Evolutionary conservation across 805 yeast species (phyloP).

Genomic region (Wickerhamiella occidentalis): DNA sequence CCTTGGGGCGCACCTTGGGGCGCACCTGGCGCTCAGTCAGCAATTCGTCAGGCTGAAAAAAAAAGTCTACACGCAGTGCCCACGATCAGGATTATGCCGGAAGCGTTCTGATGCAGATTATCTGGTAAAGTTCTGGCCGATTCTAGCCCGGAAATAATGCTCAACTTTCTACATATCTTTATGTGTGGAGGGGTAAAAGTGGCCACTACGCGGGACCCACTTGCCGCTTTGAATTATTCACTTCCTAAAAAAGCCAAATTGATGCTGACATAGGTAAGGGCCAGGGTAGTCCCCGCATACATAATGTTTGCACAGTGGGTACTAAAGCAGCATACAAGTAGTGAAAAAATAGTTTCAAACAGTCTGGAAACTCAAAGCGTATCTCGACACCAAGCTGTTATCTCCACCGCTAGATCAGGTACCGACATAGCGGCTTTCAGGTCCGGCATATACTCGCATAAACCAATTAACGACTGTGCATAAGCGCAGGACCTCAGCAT

Average conservation of each 20-base stretch:
- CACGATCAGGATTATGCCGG: background rate
- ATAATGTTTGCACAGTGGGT: no score
- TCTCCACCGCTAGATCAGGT: background rate
- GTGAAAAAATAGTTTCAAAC: no score
- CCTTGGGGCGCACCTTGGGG: background rate
- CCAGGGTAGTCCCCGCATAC: background rate
- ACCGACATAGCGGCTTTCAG: background rate
- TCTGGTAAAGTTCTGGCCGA: background rate
- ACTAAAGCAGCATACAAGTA: no score
- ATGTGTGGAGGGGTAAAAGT: background rate
- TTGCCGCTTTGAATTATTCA: background rate
- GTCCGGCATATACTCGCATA: background rate
- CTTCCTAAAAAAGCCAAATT: background rate
- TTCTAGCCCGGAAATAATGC: background rate
- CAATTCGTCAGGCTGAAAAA: background rate
- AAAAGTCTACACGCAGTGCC: background rate
- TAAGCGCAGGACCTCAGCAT: background rate
- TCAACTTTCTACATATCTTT: background rate
- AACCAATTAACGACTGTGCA: conserved; percentile 2
- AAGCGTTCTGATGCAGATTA: background rate
- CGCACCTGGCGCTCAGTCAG: background rate
- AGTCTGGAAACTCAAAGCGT: no score
- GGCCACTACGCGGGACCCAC: background rate
- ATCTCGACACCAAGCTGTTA: no score
- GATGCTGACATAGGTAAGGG: conserved; percentile 3